These are phyloP conservation scores for Prunus fruticosa DNA, from an alignment of 306 rosid genomes.

Conservation along the genomic window DNA sequence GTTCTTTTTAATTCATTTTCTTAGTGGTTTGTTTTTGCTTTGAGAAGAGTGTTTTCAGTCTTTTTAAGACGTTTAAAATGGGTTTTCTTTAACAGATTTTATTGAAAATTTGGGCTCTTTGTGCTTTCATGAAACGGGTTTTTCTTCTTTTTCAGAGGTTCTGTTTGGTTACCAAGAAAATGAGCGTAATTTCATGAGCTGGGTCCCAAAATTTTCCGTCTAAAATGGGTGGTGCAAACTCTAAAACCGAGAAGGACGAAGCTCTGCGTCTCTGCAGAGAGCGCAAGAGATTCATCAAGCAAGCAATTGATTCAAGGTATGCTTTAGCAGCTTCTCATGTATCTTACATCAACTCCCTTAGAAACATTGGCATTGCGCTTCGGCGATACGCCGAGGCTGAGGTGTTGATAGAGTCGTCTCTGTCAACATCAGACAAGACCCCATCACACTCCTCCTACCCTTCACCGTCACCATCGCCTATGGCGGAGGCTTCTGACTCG, in stretches of 20 bases:
- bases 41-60: background rate
- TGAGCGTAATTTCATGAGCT: slow-evolving; percentile 27
- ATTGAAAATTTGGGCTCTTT: background rate
- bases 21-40: no score
- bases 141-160: background rate
- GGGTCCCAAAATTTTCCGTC: slow-evolving; percentile 13
- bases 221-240: slow-evolving; percentile 76
- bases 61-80: background rate
- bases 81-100: background rate
- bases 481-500: slow-evolving; percentile 63
- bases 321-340: slow-evolving; percentile 85
- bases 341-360: slow-evolving; percentile 69
- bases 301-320: slow-evolving; percentile 83
- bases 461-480: slow-evolving; percentile 72
- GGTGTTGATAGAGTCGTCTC: slow-evolving; percentile 71
- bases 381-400: slow-evolving; percentile 85
- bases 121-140: background rate
- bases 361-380: slow-evolving; percentile 69
- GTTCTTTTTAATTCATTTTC: background rate
- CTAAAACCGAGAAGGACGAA: slow-evolving; percentile 70
- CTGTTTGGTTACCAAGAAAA: slow-evolving; percentile 10
- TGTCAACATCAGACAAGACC: slow-evolving; percentile 79
- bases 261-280: slow-evolving; percentile 77
- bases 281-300: slow-evolving; percentile 71
- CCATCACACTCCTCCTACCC: slow-evolving; percentile 87